Evolutionary conservation across 768 basidiomycete genomes (phyloP).

Genomic region (Goffeauzyma gilvescens): DNA sequence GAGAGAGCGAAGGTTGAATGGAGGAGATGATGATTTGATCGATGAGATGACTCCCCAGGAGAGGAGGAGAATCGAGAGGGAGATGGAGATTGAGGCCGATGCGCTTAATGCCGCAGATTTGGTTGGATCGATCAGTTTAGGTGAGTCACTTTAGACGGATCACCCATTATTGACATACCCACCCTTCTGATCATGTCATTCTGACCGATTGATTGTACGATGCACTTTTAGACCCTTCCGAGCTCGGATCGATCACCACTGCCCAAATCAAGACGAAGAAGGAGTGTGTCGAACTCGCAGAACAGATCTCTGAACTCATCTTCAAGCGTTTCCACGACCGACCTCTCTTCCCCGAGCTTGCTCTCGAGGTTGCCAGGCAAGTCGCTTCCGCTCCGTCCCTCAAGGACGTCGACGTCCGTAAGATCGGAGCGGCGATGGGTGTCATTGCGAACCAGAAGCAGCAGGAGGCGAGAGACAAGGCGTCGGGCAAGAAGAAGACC

Average conservation of each 20-base stretch:
- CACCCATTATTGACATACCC: too few relatives aligned
- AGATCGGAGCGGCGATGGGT: constrained; percentile 63
- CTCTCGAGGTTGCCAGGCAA: constrained; percentile 63
- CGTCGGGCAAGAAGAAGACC: constrained; percentile 72
- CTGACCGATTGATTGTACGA: neutral
- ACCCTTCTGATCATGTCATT: neutral
- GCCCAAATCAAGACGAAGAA: constrained; percentile 72
- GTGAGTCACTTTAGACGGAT: neutral
- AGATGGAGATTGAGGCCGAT: constrained; percentile 71
- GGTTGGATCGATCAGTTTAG: constrained; percentile 42
- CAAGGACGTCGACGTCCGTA: constrained; percentile 77
- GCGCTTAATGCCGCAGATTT: constrained; percentile 64
- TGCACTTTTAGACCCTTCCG: neutral
- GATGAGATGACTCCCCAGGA: constrained; percentile 32
- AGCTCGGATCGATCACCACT: too few relatives aligned
- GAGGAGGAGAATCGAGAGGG: constrained; percentile 56
- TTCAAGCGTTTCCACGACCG: constrained; percentile 62
- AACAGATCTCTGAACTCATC: constrained; percentile 52
- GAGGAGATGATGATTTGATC: constrained; percentile 29
- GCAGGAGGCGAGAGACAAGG: constrained; percentile 66
- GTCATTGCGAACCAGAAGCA: constrained; percentile 90
- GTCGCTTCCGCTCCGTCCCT: constrained; percentile 57
- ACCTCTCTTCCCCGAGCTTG: constrained; percentile 62
- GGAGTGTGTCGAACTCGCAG: constrained; percentile 59
- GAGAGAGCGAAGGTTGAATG: constrained; percentile 9